These are phyloP conservation scores for Hypoxylon sp. DNA, from an alignment of 2,329 filamentous ascomycete species.

Conservation along the genomic window DNA sequence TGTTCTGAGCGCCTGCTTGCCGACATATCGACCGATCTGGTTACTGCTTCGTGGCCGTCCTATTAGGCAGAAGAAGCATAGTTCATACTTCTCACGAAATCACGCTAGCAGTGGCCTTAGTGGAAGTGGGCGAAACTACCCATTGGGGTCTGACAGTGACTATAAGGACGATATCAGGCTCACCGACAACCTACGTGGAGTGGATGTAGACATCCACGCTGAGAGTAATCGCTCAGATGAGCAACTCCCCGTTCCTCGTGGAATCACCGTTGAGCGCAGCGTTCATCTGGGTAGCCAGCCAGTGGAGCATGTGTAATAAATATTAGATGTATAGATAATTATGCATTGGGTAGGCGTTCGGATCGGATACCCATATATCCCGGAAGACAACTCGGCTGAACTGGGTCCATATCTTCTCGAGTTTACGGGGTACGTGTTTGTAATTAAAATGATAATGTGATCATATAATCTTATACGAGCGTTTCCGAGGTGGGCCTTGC, in stretches of 20 bases:
- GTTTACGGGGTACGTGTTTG: background rate
- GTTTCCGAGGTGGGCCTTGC: too few species aligned
- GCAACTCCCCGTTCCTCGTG: constrained; percentile 4
- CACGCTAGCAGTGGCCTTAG: constrained; percentile 22
- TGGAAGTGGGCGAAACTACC: constrained; percentile 12
- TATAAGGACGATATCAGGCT: constrained; percentile 30
- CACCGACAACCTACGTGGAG: constrained; percentile 12
- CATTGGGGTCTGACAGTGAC: constrained; percentile 16
- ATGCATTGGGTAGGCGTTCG: constrained; percentile 10
- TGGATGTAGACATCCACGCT: constrained; percentile 22
- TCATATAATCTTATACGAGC: too few species aligned
- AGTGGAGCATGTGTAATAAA: constrained; percentile 17
- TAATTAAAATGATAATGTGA: background rate
- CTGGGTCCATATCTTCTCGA: background rate
- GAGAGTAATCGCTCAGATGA: constrained; percentile 18
- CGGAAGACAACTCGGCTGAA: background rate
- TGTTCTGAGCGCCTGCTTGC: constrained; percentile 44
- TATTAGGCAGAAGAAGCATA: constrained; percentile 12
- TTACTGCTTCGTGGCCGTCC: constrained; percentile 25
- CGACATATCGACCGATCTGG: constrained; percentile 44
- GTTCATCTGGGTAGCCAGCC: constrained; percentile 23
- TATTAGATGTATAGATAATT: background rate
- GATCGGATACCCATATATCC: constrained; percentile 1
- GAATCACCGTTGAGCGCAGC: constrained; percentile 27
- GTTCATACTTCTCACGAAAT: constrained; percentile 18